Evolutionary conservation across 257 asterid species (phyloP).

Genomic region (Scutellaria barbata): DNA sequence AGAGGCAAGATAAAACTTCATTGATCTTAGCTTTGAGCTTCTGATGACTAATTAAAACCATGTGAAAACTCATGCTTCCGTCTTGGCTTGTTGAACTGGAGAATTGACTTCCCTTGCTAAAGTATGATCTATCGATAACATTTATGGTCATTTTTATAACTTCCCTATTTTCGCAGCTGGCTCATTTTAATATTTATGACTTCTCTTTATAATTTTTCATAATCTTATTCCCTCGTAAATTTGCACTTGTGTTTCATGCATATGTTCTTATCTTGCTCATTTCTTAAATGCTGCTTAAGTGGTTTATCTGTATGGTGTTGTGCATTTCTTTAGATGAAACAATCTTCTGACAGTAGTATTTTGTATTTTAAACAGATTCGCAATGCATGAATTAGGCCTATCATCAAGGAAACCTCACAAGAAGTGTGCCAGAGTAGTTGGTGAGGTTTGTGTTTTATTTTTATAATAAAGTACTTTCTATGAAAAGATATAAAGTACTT

Average conservation of each 20-base stretch:
- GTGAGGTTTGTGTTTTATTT: conserved; percentile 73
- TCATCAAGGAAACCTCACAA: conserved; percentile 89
- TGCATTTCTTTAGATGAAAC: conserved; percentile 9
- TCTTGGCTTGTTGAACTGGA: conserved; percentile 13
- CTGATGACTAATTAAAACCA: not conserved
- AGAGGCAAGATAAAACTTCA: conserved; percentile 3
- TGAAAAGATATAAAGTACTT: conserved; percentile 5
- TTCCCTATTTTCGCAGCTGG: not conserved
- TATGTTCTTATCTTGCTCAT: not conserved
- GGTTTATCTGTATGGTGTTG: not conserved
- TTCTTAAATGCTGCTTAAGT: conserved; percentile 11
- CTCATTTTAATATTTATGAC: conserved; percentile 3
- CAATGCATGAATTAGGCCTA: conserved; percentile 97
- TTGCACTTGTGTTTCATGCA: not conserved
- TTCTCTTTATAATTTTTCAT: not conserved
- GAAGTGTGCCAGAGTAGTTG: conserved; percentile 99
- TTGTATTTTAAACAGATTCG: conserved; percentile 58
- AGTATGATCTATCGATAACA: conserved; percentile 5
- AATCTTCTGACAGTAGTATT: conserved; percentile 30
- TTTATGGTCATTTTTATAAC: not conserved
- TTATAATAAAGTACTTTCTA: too few species aligned
- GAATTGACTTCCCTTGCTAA: not conserved
- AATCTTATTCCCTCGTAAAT: not conserved
- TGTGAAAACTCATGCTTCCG: not conserved
- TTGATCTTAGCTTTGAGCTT: conserved; percentile 13